phyloP scores from a whole-genome alignment of 148 eudicot species.

The Rhododendron griersonianum region DNA sequence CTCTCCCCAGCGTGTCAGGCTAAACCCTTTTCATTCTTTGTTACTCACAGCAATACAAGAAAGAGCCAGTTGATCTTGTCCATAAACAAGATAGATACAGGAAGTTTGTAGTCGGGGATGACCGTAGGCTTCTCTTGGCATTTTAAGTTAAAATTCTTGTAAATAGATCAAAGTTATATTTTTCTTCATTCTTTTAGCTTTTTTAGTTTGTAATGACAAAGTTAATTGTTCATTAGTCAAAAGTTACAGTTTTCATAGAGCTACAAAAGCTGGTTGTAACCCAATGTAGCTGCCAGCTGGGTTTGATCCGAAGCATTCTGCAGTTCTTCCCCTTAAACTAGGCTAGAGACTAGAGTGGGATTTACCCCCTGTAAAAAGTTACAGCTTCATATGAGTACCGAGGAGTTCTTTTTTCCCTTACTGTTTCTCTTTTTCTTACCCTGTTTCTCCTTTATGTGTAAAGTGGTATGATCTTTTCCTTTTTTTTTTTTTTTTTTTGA shows the following conservation, averaged over 20 bases:
- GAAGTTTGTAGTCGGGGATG: neutral
- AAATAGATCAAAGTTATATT: neutral
- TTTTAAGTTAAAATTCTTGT: neutral
- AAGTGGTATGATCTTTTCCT: neutral
- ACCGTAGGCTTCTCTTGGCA: neutral
- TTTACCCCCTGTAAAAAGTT: neutral
- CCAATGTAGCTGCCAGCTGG: neutral
- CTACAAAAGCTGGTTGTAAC: neutral
- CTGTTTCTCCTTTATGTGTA: neutral
- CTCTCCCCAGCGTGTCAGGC: neutral
- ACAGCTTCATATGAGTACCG: neutral
- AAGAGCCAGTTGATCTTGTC: neutral
- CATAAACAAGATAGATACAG: neutral
- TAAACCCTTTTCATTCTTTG: neutral
- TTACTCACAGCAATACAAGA: neutral
- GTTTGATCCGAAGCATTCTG: neutral
- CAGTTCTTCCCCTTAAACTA: neutral
- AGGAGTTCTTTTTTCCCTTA: neutral
- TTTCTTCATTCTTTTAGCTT: neutral
- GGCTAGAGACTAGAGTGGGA: neutral
- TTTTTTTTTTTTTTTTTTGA: too few relatives aligned
- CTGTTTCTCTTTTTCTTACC: neutral
- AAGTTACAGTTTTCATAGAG: neutral
- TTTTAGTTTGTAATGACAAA: neutral
- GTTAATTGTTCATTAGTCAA: too few relatives aligned